Base-by-base conservation (phyloP, 331 rosid genomes). In the Rosa hybrid region DNA sequence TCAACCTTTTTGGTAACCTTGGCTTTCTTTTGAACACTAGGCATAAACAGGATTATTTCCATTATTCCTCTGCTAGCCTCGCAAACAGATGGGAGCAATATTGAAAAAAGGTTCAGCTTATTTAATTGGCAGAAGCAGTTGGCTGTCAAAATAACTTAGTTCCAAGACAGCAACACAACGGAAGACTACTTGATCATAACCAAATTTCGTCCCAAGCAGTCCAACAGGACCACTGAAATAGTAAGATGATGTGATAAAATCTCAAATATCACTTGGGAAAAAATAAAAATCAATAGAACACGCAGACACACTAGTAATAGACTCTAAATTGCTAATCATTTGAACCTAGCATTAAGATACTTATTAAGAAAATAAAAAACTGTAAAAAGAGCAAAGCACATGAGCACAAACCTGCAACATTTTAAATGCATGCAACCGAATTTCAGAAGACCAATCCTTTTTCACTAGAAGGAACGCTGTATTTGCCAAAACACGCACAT, bases 401-500 rank as follows among this genome's bases (percentile, higher is more conserved):
- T 75, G 71, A 76, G 48, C 69, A 68, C 18, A 42, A 89, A 94
- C 99, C 97, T 93, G 99, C 78, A 96, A 85, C 94, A 91, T 91
- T 86, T 93, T 96, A 80, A 88, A 89, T 20, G 99, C 97, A 76
- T 96, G 99, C 86, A 96, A 81, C 83, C 98, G 94, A 78, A 96
- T 96, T 88, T 90, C 99, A 16, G 97, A 85, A 12, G 99, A 90
- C 97, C 97, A 91, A 41, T 93, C 90, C 86, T 85, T 96, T 71
- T 85, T 93, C 49, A 90, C 99, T 76, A 95, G 77, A 84, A 84
- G 82, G 81, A 93, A 87, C 7, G 97, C 86, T 30, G 92, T 86
- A 86, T 83, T 95, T 38, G 93, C 99, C 88, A 96, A 84, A 76
- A 83, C 72, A 46, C 91, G 86, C 70, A 89, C 71, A 74, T 93